These are phyloP conservation scores for Aspergillus fumigatiaffinis DNA, from an alignment of 2,329 filamentous ascomycete genomes.

Conservation along the genomic window DNA sequence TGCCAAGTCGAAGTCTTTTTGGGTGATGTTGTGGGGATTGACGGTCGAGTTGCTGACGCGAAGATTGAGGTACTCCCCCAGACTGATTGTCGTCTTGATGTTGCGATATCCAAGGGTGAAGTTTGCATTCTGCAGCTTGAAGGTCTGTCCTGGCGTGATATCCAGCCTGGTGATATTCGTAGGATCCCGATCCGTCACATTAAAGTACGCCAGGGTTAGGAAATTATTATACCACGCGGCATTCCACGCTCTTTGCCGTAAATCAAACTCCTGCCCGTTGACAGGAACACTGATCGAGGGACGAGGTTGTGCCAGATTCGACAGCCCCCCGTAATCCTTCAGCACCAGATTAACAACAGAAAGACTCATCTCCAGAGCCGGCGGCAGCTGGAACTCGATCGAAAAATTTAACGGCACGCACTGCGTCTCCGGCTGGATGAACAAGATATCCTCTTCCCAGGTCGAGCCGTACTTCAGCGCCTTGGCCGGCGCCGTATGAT, in stretches of 20 bases:
- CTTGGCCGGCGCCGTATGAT: constrained; percentile 40
- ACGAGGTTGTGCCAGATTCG: constrained; percentile 33
- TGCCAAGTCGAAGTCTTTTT: background rate
- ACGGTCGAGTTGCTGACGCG: background rate
- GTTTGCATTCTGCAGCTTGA: constrained; percentile 7
- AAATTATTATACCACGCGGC: constrained; percentile 44
- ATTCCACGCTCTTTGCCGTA: constrained; percentile 41
- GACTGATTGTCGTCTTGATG: constrained; percentile 3
- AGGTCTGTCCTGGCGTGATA: background rate
- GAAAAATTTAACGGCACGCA: constrained; percentile 43
- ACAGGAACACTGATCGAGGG: constrained; percentile 29
- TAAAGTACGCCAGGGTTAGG: constrained; percentile 38
- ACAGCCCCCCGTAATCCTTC: constrained; percentile 44
- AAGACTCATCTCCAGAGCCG: background rate
- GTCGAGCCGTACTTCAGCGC: constrained; percentile 31
- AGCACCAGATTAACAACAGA: constrained; percentile 26
- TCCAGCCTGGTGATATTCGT: constrained; percentile 20
- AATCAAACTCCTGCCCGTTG: constrained; percentile 34
- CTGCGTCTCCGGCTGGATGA: constrained; percentile 43
- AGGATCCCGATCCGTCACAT: constrained; percentile 36
- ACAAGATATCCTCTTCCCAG: constrained; percentile 49
- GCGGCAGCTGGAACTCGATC: constrained; percentile 37
- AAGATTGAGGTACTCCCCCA: constrained; percentile 11
- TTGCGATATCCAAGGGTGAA: constrained; percentile 15
- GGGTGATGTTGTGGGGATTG: background rate